phyloP scores from a whole-genome alignment of 768 basidiomycete genomes.

The Pulveroboletus sp. region DNA sequence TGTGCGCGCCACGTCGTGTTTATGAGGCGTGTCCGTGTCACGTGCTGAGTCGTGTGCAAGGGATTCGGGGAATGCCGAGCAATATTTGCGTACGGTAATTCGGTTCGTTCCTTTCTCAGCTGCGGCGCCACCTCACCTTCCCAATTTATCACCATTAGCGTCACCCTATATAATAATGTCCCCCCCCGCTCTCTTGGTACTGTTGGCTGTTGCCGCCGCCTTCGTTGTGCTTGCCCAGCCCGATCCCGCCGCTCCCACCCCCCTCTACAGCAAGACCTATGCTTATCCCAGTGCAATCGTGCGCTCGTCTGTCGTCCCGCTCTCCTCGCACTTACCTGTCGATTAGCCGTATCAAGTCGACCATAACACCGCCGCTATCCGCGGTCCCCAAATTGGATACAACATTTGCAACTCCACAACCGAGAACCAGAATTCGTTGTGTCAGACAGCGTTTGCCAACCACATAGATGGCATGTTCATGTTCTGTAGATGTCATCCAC shows the following conservation, averaged over 20 bases:
- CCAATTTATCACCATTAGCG: neutral
- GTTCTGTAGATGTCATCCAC: neutral
- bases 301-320: conserved; percentile 3
- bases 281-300: conserved; percentile 43
- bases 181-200: conserved; percentile 38
- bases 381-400: conserved; percentile 61
- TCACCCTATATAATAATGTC: conserved; percentile 27
- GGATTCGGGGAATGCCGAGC: conserved; percentile 6
- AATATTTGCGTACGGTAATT: conserved; percentile 17
- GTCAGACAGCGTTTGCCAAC: conserved; percentile 70
- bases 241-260: conserved; percentile 40
- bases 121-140: no score
- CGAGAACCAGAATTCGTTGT: conserved; percentile 53
- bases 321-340: neutral
- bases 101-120: neutral
- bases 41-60: no score
- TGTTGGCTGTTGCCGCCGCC: conserved; percentile 31
- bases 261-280: conserved; percentile 44
- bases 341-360: conserved; percentile 50
- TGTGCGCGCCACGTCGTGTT: conserved; percentile 7
- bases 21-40: conserved; percentile 28
- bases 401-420: conserved; percentile 67
- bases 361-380: conserved; percentile 33
- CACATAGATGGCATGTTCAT: conserved; percentile 36
- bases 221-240: conserved; percentile 30